Evolutionary conservation across 176 grass and related monocot genomes (phyloP).

Genomic region (Poa pratensis): DNA sequence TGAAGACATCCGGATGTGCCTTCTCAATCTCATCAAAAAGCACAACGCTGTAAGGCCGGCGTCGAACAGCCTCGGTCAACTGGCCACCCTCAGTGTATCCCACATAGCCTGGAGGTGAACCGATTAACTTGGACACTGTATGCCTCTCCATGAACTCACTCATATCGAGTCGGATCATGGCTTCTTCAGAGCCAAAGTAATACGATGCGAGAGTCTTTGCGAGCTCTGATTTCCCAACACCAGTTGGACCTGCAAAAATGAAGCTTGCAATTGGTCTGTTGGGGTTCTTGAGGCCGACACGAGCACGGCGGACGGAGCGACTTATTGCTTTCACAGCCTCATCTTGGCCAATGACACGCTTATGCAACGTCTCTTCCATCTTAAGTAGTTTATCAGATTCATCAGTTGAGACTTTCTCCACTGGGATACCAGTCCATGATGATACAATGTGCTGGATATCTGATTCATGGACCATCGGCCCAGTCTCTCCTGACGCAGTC

Average conservation of each 20-base stretch:
- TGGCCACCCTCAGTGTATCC: constrained; percentile 96
- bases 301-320: constrained; percentile 82
- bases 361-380: constrained; percentile 92
- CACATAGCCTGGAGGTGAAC: constrained; percentile 92
- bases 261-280: constrained; percentile 92
- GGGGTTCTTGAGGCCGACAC: constrained; percentile 88
- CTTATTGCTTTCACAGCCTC: constrained; percentile 93
- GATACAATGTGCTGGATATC: constrained; percentile 96
- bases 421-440: constrained; percentile 92
- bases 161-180: constrained; percentile 98
- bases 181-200: constrained; percentile 91
- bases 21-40: constrained; percentile 95
- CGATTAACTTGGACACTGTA: constrained; percentile 88
- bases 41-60: constrained; percentile 79
- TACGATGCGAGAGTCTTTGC: constrained; percentile 80
- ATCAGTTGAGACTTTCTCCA: constrained; percentile 86
- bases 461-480: constrained; percentile 79
- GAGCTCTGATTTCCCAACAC: constrained; percentile 95
- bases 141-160: constrained; percentile 97
- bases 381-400: constrained; percentile 88
- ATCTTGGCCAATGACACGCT: constrained; percentile 87
- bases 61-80: constrained; percentile 88
- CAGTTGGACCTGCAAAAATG: constrained; percentile 91
- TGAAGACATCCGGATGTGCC: constrained; percentile 91
- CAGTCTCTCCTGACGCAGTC: constrained; percentile 60